A percentile compares a stretch with the other conserved stretches of the same genome.
These are phyloP conservation scores for Alternaria rosae DNA, from an alignment of 2,329 filamentous ascomycete genomes.

Conservation along the genomic window DNA sequence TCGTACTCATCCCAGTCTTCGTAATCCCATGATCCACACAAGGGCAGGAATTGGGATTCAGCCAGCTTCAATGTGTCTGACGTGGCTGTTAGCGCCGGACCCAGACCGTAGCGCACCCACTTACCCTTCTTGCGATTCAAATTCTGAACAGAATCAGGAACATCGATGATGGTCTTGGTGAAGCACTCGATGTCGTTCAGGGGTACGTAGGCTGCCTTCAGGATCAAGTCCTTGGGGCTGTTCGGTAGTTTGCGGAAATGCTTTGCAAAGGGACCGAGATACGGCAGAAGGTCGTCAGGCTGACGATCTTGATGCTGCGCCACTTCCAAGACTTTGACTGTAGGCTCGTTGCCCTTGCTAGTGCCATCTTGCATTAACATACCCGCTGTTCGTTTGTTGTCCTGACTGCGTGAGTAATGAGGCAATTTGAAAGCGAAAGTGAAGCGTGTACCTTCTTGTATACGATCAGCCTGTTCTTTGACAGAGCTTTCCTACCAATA, in stretches of 20 bases:
- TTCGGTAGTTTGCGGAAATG: constrained; percentile 73
- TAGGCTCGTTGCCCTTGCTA: constrained; percentile 70
- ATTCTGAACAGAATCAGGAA: constrained; percentile 53
- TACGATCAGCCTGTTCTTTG: constrained; percentile 77
- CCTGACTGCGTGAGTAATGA: constrained; percentile 54
- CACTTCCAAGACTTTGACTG: constrained; percentile 80
- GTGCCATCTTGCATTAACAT: constrained; percentile 80
- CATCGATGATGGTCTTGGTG: constrained; percentile 70
- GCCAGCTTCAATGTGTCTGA: constrained; percentile 64
- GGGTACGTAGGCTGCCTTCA: constrained; percentile 73
- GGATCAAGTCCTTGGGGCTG: constrained; percentile 69
- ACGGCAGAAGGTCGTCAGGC: constrained; percentile 86
- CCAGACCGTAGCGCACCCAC: constrained; percentile 35
- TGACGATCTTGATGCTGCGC: constrained; percentile 73
- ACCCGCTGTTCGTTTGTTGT: constrained; percentile 82
- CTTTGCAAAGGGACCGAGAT: constrained; percentile 73
- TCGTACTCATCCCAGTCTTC: constrained; percentile 85
- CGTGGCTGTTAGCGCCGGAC: constrained; percentile 9
- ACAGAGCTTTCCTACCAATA: constrained; percentile 80
- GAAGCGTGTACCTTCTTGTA: constrained; percentile 67
- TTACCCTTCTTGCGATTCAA: constrained; percentile 60
- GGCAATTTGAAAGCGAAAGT: background rate
- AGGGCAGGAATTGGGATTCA: constrained; percentile 70
- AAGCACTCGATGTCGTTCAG: constrained; percentile 84
- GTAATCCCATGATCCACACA: constrained; percentile 77